Conservation (phyloP, 371 early-diverging fungal genomes). For the Mucor velutinosus region DNA sequence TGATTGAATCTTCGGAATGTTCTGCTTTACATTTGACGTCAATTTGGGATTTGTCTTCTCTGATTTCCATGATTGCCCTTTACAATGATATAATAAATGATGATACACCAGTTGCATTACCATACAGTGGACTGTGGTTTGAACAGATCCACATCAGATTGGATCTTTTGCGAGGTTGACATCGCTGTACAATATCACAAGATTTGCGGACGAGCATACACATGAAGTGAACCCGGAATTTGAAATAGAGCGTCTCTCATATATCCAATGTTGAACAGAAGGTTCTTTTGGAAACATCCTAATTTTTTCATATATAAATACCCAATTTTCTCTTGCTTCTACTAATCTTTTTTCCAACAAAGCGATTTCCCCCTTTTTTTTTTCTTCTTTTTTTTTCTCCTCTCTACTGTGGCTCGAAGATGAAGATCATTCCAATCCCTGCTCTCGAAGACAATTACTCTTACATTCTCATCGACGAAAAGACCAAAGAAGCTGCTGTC, state of each 20-base stretch:
- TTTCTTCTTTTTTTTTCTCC: not conserved
- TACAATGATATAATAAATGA: not conserved
- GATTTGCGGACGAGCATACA: too few species aligned
- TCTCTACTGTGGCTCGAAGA: not conserved
- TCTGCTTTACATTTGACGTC: not conserved
- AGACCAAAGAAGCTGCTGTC: constrained; percentile 58
- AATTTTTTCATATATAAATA: constrained; percentile 1
- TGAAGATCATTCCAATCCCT: constrained; percentile 39
- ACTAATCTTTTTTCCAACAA: not conserved
- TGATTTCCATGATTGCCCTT: not conserved
- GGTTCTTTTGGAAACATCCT: constrained; percentile 14
- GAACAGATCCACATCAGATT: not conserved
- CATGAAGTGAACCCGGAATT: not conserved
- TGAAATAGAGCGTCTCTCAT: not conserved
- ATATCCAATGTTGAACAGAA: constrained; percentile 5
- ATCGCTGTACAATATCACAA: not conserved
- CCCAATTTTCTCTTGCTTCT: not conserved
- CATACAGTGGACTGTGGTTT: not conserved
- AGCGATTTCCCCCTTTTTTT: not conserved
- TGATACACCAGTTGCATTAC: not conserved
- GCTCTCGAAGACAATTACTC: constrained; percentile 79
- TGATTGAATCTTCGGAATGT: not conserved
- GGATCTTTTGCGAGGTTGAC: not conserved
- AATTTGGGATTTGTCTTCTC: not conserved
- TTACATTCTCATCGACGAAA: constrained; percentile 76